These are phyloP conservation scores for Cladosporium sp. DNA, from an alignment of 2,329 filamentous ascomycete species.

Conservation along the genomic window DNA sequence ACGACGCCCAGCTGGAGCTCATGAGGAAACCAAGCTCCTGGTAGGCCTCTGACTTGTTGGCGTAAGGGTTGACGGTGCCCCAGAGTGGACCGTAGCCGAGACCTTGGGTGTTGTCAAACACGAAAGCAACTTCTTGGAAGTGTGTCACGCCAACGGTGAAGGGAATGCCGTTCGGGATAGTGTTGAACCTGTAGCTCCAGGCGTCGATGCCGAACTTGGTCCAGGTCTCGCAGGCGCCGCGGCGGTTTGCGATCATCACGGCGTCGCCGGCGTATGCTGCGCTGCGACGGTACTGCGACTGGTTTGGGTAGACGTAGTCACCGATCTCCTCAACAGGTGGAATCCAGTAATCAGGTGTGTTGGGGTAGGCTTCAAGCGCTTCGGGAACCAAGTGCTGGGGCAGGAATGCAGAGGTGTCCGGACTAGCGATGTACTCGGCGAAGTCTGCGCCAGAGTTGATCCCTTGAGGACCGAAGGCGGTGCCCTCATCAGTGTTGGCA, in stretches of 20 bases:
- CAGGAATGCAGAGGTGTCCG: conserved; percentile 24
- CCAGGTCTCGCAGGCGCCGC: conserved; percentile 55
- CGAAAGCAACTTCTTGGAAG: conserved; percentile 54
- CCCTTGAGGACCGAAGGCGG: conserved; percentile 53
- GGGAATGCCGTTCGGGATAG: conserved; percentile 48
- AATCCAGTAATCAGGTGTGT: conserved; percentile 51
- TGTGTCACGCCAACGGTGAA: conserved; percentile 51
- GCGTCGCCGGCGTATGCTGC: conserved; percentile 58
- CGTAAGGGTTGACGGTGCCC: conserved; percentile 37
- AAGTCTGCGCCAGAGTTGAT: conserved; percentile 50
- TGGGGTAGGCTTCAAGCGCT: conserved; percentile 54
- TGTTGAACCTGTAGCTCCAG: conserved; percentile 66
- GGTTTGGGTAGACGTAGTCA: conserved; percentile 41
- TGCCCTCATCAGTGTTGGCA: conserved; percentile 66
- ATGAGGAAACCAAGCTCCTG: conserved; percentile 45
- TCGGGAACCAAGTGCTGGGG: conserved; percentile 31
- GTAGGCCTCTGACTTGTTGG: conserved; percentile 40
- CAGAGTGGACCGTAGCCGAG: conserved; percentile 41
- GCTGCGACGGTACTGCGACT: conserved; percentile 55
- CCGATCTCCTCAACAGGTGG: conserved; percentile 42
- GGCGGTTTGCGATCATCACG: conserved; percentile 57
- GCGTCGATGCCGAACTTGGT: conserved; percentile 50
- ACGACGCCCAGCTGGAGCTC: conserved; percentile 47
- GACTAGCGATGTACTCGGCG: conserved; percentile 41
- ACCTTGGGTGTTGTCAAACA: conserved; percentile 48